Evolutionary conservation across 2,329 filamentous ascomycete genomes (phyloP).

Genomic region (Penicillium sp.): DNA sequence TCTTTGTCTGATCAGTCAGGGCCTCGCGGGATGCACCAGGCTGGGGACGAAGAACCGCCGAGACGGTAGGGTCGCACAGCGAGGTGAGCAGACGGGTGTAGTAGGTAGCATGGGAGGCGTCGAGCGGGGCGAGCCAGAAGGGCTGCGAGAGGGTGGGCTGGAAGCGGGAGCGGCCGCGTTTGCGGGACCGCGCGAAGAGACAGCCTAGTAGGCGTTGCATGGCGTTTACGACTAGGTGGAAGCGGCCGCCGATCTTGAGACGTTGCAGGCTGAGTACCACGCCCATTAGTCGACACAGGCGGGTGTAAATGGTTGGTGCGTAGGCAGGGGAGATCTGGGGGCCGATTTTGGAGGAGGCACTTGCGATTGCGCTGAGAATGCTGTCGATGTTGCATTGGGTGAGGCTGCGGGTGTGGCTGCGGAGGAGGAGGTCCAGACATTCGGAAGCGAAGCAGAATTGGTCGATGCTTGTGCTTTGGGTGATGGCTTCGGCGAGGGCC

Average conservation of each 20-base stretch:
- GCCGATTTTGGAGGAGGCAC: conserved; percentile 36
- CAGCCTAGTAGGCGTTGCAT: conserved; percentile 57
- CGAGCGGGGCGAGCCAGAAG: conserved; percentile 38
- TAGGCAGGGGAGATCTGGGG: conserved; percentile 34
- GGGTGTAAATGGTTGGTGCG: conserved; percentile 50
- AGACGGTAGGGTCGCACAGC: conserved; percentile 61
- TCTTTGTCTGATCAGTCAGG: conserved; percentile 60
- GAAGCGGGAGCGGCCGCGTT: conserved; percentile 30
- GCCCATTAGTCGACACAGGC: conserved; percentile 55
- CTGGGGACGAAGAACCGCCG: conserved; percentile 48
- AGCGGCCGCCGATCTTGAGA: conserved; percentile 58
- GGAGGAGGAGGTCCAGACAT: conserved; percentile 41
- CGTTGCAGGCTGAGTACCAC: conserved; percentile 58
- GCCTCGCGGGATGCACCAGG: conserved; percentile 41
- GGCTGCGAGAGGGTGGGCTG: conserved; percentile 31
- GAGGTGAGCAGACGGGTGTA: conserved; percentile 59
- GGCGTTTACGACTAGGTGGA: conserved; percentile 58
- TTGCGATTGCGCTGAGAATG: conserved; percentile 41
- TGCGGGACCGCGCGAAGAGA: conserved; percentile 53
- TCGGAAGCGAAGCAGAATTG: conserved; percentile 44
- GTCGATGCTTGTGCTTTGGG: conserved; percentile 35
- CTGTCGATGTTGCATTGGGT: conserved; percentile 49
- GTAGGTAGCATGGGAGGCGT: conserved; percentile 48
- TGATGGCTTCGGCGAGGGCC: conserved; percentile 33
- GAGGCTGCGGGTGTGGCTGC: conserved; percentile 42